Evolutionary conservation across 2,329 filamentous ascomycete genomes (phyloP).

Genomic region (Pseudogymnoascus sp.): DNA sequence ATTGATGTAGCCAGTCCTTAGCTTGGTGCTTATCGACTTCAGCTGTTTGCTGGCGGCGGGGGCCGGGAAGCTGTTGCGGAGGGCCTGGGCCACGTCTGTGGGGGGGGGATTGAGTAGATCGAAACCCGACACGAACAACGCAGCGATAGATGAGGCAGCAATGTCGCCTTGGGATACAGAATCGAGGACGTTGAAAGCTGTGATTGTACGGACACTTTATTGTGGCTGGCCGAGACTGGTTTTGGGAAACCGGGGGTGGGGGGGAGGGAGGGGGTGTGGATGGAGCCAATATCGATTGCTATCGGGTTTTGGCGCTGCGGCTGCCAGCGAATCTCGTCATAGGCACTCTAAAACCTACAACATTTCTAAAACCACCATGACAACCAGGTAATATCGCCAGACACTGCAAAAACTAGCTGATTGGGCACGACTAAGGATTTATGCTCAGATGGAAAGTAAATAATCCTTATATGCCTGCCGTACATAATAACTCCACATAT

Average conservation of each 20-base stretch:
- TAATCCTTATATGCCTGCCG: not conserved
- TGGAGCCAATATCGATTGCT: constrained; percentile 3
- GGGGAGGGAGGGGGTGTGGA: not conserved
- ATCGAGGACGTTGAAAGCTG: not conserved
- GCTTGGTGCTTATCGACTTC: constrained; percentile 5
- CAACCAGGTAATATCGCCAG: not conserved
- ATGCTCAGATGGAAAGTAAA: not conserved
- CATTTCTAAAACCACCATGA: not conserved
- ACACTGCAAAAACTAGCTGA: not conserved
- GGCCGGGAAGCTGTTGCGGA: not conserved
- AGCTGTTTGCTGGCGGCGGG: constrained; percentile 5
- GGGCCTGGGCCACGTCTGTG: not conserved
- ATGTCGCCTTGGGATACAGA: not conserved
- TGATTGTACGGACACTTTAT: not conserved
- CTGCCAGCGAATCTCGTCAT: constrained; percentile 2
- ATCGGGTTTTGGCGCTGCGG: not conserved
- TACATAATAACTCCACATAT: constrained; percentile 5
- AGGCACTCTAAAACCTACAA: not conserved
- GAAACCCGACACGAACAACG: constrained; percentile 4
- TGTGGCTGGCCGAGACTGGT: not conserved
- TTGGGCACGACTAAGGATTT: not conserved
- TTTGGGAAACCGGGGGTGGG: not conserved
- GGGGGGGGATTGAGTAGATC: not conserved
- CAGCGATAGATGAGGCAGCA: constrained; percentile 3
- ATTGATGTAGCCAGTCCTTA: not conserved